A percentile compares a stretch with the other conserved stretches of the same genome.
Conservation (phyloP, 768 basidiomycete species). For the Asterophora lycoperdoides region DNA sequence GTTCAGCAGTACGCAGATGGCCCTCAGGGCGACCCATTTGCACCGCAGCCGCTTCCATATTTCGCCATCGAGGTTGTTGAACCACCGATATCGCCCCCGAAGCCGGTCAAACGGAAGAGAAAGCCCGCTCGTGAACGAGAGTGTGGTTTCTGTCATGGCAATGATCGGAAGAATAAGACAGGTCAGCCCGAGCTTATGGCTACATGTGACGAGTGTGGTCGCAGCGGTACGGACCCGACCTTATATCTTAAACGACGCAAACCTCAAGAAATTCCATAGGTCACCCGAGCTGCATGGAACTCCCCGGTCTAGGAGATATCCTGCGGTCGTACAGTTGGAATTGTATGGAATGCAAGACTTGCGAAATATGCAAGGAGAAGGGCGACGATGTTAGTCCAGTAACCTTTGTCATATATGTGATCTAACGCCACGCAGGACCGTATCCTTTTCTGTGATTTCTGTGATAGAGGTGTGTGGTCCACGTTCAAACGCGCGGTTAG, state of each 20-base stretch:
- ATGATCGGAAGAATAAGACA: conserved; percentile 52
- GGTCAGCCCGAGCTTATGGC: conserved; percentile 65
- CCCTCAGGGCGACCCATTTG: conserved; percentile 82
- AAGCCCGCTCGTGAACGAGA: conserved; percentile 50
- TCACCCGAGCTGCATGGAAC: conserved; percentile 83
- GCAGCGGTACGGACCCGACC: conserved; percentile 57
- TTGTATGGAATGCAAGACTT: conserved; percentile 89
- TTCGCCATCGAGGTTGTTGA: conserved; percentile 44
- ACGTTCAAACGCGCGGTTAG: conserved; percentile 12
- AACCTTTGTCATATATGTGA: background rate
- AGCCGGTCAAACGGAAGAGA: conserved; percentile 46
- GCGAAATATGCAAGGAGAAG: conserved; percentile 81
- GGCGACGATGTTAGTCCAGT: conserved; percentile 76
- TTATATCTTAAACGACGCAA: background rate
- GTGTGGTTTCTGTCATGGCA: conserved; percentile 79
- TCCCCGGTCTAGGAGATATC: conserved; percentile 51
- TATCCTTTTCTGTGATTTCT: conserved; percentile 89
- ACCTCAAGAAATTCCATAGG: conserved; percentile 37
- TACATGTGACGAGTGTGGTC: conserved; percentile 77
- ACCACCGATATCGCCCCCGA: conserved; percentile 35
- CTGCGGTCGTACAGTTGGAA: conserved; percentile 77
- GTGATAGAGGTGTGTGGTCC: conserved; percentile 69
- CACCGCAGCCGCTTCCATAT: conserved; percentile 56
- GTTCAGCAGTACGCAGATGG: conserved; percentile 61
- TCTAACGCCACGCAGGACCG: conserved; percentile 47